Percentiles rank a stretch among this genome's conserved stretches.
phyloP scores from a whole-genome alignment of 2,329 filamentous ascomycete genomes.

The Ambrosiella xylebori region DNA sequence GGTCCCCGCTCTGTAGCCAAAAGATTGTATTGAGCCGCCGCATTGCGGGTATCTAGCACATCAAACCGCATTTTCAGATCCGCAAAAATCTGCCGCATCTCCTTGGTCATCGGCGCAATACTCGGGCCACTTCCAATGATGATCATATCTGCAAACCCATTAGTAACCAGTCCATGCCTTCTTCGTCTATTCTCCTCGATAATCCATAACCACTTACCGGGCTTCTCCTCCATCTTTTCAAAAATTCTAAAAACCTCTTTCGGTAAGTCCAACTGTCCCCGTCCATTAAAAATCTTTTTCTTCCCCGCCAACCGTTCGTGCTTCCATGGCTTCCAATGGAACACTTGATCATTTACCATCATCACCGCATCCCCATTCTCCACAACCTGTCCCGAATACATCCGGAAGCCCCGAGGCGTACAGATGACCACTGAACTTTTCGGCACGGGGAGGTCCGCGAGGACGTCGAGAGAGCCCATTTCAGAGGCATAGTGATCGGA shows the following conservation, averaged over 20 bases:
- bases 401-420: constrained; percentile 64
- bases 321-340: constrained; percentile 74
- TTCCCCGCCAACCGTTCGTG: constrained; percentile 16
- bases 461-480: constrained; percentile 45
- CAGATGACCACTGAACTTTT: constrained; percentile 74
- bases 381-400: constrained; percentile 66
- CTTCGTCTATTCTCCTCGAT: background rate
- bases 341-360: constrained; percentile 73
- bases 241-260: constrained; percentile 57
- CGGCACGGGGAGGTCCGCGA: constrained; percentile 57
- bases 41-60: constrained; percentile 81
- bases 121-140: constrained; percentile 71
- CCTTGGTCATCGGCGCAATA: constrained; percentile 59
- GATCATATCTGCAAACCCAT: constrained; percentile 49
- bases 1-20: constrained; percentile 87
- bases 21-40: constrained; percentile 85
- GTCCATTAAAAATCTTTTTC: constrained; percentile 47
- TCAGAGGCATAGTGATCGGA: constrained; percentile 2
- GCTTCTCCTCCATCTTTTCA: constrained; percentile 68
- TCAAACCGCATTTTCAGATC: constrained; percentile 72
- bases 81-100: constrained; percentile 54
- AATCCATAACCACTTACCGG: constrained; percentile 41
- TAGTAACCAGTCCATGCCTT: constrained; percentile 8
- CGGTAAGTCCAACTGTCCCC: constrained; percentile 65
- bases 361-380: constrained; percentile 53